Evolutionary conservation across 179 eudicot genomes (phyloP), one percentile per base, ranked within the genome.

Genomic region (Spinacia oleracea): DNA sequence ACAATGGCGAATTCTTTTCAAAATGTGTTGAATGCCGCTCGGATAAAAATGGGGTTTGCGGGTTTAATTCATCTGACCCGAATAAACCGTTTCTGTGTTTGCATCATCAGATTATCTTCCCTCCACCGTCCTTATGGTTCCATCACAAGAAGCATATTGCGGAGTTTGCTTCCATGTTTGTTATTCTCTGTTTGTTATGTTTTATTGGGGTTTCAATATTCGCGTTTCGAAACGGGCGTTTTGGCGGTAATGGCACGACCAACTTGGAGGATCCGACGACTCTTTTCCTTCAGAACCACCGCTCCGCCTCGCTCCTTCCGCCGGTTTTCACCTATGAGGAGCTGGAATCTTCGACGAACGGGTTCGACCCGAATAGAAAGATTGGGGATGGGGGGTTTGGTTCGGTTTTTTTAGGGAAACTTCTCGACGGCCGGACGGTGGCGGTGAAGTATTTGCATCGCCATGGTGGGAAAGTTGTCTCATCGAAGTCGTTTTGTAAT

Each of bases 371-470:
- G 70, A 88, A 84, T 5, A 81, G 92, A 40, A 94, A 94, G 45
- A 88, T 94, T 9, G 98, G 98, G 0, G 97, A 93, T 55, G 97
- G 98, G 0, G 97, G 97, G 64, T 94, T 94, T 46, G 97, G 97
- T 15, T 93, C 97, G 3, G 98, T 94, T 6, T 94, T 68, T 29
- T 68, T 91, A 34, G 98, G 96, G 1, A 88, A 90, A 21, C 85
- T 94, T 4, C 23, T 31, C 31, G 96, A 91, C 27, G 89, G 89
- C 2, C 72, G 89, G 0, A 74, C 88, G 15, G 94, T 91, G 40
- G 98, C 97, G 15, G 93, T 94, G 0, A 94, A 94, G 35, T 87
- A 91, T 60, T 88, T 94, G 43, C 97, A 93, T 76, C 84, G 84
- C 32, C 90, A 85, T 14, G 86, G 81, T 0, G 83, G 83, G 9